Evolutionary conservation across 768 basidiomycete species (phyloP).

Genomic region (Suillus lakei): DNA sequence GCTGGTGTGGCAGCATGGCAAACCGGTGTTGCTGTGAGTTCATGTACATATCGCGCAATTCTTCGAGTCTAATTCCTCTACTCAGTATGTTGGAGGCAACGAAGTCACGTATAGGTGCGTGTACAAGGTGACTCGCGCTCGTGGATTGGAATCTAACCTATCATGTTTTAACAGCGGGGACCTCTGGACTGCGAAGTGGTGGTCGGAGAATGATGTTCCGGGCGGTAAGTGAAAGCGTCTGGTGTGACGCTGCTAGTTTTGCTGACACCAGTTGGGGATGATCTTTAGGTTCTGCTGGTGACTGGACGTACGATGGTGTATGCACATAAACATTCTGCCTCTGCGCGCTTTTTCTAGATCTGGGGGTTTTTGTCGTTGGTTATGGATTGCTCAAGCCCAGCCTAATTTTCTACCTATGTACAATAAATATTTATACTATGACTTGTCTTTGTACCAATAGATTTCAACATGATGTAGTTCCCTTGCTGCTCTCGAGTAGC

Average conservation of each 20-base stretch:
- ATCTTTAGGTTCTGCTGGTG: slow-evolving; percentile 24
- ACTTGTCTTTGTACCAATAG: background rate
- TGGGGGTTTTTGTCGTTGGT: background rate
- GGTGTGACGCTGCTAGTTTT: slow-evolving; percentile 1
- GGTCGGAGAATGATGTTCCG: slow-evolving; percentile 47
- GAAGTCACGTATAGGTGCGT: slow-evolving; percentile 47
- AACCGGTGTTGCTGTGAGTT: slow-evolving; percentile 41
- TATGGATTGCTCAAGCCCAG: background rate
- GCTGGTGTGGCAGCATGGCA: slow-evolving; percentile 47
- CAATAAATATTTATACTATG: background rate
- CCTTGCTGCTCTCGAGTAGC: background rate
- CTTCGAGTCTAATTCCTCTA: background rate
- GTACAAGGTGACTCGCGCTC: too few relatives aligned
- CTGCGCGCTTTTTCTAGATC: background rate
- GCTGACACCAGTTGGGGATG: background rate
- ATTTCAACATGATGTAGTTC: background rate
- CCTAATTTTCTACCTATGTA: background rate
- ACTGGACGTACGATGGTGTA: slow-evolving; percentile 40
- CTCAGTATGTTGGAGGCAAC: slow-evolving; percentile 48
- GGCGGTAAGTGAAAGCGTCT: slow-evolving; percentile 33
- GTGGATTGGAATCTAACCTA: background rate
- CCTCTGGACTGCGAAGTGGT: slow-evolving; percentile 56
- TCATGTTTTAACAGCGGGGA: slow-evolving; percentile 40
- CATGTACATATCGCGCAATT: background rate
- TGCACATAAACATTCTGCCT: slow-evolving; percentile 18